phyloP scores from a whole-genome alignment of 1,284 basidiomycete genomes.

The Cryptococcus wingfieldii region DNA sequence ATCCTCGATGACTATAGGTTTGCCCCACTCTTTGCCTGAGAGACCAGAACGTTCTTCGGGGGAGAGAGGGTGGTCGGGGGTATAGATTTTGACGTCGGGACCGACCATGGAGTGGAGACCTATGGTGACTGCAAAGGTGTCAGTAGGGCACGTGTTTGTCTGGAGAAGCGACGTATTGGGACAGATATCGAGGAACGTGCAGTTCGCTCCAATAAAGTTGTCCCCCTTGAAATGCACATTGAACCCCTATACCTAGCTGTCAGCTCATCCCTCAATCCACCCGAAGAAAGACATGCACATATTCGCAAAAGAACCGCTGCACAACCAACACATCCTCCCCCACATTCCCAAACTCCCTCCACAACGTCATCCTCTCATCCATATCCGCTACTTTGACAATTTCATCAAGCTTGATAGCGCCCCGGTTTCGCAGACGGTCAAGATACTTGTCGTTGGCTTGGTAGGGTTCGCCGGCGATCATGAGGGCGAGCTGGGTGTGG shows the following conservation, averaged over 20 bases:
- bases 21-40: constrained; percentile 40
- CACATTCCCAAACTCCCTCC: not conserved
- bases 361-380: constrained; percentile 17
- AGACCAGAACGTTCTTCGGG: constrained; percentile 45
- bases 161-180: constrained; percentile 28
- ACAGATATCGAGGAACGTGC: constrained; percentile 41
- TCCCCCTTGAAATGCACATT: constrained; percentile 43
- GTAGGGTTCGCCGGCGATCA: constrained; percentile 33
- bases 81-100: constrained; percentile 45
- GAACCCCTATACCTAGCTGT: constrained; percentile 31
- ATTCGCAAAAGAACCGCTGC: constrained; percentile 36
- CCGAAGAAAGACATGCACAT: constrained; percentile 19
- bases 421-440: constrained; percentile 13
- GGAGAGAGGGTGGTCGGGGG: constrained; percentile 46
- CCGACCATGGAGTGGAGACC: constrained; percentile 46
- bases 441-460: constrained; percentile 28
- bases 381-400: constrained; percentile 20
- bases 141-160: not conserved
- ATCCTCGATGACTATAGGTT: constrained; percentile 45
- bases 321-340: constrained; percentile 5
- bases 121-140: constrained; percentile 31
- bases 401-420: constrained; percentile 14
- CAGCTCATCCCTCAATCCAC: not conserved
- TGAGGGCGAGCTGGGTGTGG: constrained; percentile 17
- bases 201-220: constrained; percentile 40